Base-by-base conservation (phyloP, 768 basidiomycete species). In the Floccularia luteovirens region DNA sequence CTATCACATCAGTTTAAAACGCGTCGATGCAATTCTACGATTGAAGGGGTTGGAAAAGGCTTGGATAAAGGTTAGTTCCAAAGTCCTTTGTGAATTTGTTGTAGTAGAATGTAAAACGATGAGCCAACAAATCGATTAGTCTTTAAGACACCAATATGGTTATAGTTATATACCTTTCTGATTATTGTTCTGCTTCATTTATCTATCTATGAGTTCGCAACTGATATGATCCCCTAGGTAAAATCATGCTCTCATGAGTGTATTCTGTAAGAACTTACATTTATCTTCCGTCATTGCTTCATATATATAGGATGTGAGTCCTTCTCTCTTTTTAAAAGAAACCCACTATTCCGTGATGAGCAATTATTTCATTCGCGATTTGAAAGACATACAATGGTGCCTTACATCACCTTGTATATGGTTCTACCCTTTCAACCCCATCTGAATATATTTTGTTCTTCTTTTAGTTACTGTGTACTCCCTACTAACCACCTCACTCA, bases 111-210 rank as follows among this genome's bases (percentile, higher is more conserved):
- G 40, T 48, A 21, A n/a, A 52, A 56, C 63, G 63, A 73, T 79
- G 82, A 78, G 72, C 72, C 75, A 64, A 61, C 60, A 62, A 73
- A 73, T 72, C 82, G 90, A 92, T 93, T 93, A 92, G 89, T 93
- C 88, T 90, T 90, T 60, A 82, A 89, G 89, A 89, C 82, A 52
- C 46, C 47, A 46, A 48, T 63, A 75, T 87, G 86, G 83, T 88
- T 87, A 77, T 65, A 77, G 55, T 56, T 50, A n/a, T n/a, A n/a
- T n/a, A n/a, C n/a, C n/a, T n/a, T n/a, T n/a, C n/a, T n/a, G n/a
- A n/a, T n/a, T n/a, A n/a, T n/a, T n/a, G n/a, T n/a, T 44, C 42
- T 44, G 38, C 41, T 41, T 43, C 52, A 53, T 45, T 48, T 51
- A 41, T 42, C 51, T n/a, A n/a, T n/a, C n/a, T n/a, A n/a, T n/a